Evolutionary conservation across 768 basidiomycete species (phyloP), one percentile per base, ranked within the genome.

Genomic region (Lactarius trivialis): DNA sequence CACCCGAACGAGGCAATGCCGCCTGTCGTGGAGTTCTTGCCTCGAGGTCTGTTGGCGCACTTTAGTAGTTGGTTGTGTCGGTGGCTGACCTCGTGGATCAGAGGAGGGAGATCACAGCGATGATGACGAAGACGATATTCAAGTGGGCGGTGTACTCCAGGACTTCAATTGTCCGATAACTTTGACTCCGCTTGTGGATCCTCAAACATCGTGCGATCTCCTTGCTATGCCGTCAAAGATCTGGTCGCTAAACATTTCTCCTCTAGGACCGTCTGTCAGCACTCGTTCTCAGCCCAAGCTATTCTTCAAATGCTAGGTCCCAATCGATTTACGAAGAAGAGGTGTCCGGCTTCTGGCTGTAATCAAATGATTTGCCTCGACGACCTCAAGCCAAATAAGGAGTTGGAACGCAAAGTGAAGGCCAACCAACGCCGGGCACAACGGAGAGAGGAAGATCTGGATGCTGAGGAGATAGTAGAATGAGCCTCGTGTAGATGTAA

Each of bases 101-200:
- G 93, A 93, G 81, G 79, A 82, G 45, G 90, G 84, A 11, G 91
- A 93, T 65, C 85, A 81, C 33, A 90, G 88, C 58, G 90, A 90
- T 60, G 85, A 86, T 54, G 85, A 86, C 56, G 94, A 95, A 34
- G 90, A 93, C 56, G 95, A 97, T 14, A 73, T 98, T 34, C 88
- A 93, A 73, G 77, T 96, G 55, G 95, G 95, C 56, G 93, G 92
- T 28, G 80, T 86, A 32, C 88, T 85, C 7, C 89, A 91, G 69
- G 86, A 85, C 68, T 92, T 86, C 78, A 87, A 84, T 59, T 96
- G 93, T 67, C 94, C 93, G 2, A 76, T 98, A 55, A 85, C 88
- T 0, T 77, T 94, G 49, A 81, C 76, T 2, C 71, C 79, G 15
- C 78, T 92, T 41, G 79, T 78, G 24, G 78, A 96, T 55, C 93